Conservation (phyloP, 345 rosid genomes). For the Arabis alpina region DNA sequence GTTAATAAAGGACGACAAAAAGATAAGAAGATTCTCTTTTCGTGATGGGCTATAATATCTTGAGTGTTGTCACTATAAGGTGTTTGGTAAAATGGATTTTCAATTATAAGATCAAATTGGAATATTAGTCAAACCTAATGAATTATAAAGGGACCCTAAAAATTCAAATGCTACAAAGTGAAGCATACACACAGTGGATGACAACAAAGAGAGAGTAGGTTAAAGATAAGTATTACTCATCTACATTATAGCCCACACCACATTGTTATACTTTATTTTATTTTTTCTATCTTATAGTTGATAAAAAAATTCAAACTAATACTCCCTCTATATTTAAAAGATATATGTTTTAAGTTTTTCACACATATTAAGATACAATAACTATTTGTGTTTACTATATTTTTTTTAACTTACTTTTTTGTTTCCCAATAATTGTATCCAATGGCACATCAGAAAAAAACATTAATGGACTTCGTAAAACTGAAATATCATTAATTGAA, state of each 20-base stretch:
- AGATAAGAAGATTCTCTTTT: conserved; percentile 43
- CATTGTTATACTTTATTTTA: not conserved
- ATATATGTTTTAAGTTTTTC: no score
- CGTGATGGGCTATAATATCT: conserved; percentile 30
- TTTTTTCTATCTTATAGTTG: not conserved
- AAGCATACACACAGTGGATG: conserved; percentile 32
- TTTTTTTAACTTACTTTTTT: no score
- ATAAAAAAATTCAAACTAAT: not conserved
- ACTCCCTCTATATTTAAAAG: no score
- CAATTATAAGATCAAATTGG: conserved; percentile 33
- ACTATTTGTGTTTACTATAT: no score
- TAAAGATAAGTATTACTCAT: conserved; percentile 23
- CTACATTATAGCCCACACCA: conserved; percentile 26
- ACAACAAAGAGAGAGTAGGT: conserved; percentile 38
- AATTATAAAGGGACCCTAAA: conserved; percentile 38
- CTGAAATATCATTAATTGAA: no score
- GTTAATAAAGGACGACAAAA: conserved; percentile 36
- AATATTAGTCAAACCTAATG: conserved; percentile 43
- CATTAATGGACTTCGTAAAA: no score
- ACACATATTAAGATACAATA: no score
- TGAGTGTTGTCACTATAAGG: conserved; percentile 40
- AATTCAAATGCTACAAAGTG: conserved; percentile 36
- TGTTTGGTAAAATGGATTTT: conserved; percentile 44
- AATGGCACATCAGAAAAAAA: no score
- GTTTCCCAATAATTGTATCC: no score